Evolutionary conservation across 2,329 filamentous ascomycete genomes (phyloP), one percentile per base, ranked within the genome.

Genomic region (Talaromyces sp.): DNA sequence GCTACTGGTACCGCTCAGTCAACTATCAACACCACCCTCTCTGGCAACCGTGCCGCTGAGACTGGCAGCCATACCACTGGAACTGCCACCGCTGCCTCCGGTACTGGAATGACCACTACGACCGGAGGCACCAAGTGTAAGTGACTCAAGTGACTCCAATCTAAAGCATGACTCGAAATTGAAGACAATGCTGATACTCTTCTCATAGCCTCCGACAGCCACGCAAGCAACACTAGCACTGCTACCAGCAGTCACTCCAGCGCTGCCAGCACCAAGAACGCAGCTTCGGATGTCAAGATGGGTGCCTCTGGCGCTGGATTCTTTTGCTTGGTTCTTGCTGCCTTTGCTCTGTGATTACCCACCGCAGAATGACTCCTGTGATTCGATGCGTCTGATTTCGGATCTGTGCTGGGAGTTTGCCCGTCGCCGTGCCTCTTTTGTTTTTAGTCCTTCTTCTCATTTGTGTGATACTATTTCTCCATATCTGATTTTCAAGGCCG

Each of bases 341-440:
- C 70, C 40, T 69, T 72, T 50, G 70, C 68, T 61, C 66, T 75
- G 59, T 75, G 66, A 70, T 51, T n/a, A n/a, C n/a, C 39, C 9
- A 8, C 39, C 33, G 13, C 9, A 17, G 11, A 6, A n/a, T 19
- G 14, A 8, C n/a, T 7, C n/a, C 16, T 2, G 2, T 16, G 17
- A 13, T 10, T 16, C 30, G 3, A 8, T 19, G 6, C n/a, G 35
- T 39, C 13, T 10, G 44, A 27, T 8, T 47, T 33, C 13, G 35
- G 14, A 4, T 20, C 13, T 16, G 16, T 16, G 7, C 17, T 22
- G 24, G 29, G 16, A 1, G 27, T 37, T 7, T 20, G n/a, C 22
- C 27, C 2, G 4, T 22, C 7, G 29, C 17, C 19, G 29, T 30
- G 42, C 32, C 32, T 22, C 27, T 47, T n/a, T 39, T 30, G 7